Evolutionary conservation across 257 asterid species (phyloP), one percentile per base, ranked within the genome.

Genomic region (Phtheirospermum japonicum): DNA sequence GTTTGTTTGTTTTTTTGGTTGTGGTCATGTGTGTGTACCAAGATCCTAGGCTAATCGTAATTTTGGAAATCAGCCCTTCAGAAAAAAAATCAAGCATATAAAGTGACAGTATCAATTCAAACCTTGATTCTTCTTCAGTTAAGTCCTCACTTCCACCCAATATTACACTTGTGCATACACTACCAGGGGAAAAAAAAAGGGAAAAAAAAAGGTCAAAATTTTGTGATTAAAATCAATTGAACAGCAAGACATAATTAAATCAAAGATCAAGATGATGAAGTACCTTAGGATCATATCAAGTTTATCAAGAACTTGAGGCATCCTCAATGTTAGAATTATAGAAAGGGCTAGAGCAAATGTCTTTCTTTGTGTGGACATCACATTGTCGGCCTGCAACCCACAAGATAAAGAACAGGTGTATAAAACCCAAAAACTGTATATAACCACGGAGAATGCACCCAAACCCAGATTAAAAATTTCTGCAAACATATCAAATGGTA

Each of bases 101-200:
- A 48, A 31, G 63, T 28, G 34, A 30, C 46, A 63, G 26, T 20
- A 61, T 68, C 69, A 74, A 43, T 70, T 59, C 76, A 45, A 57
- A 89, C 99, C 99, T 93, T 62, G 92, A 89, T 75, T 93, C 99
- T 63, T 89, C 96, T 77, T 93, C 97, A 48, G 87, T 78, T n/a
- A 82, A 76, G 67, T 85, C 94, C 71, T 82, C 95, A 36, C 64
- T 76, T 74, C 88, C 97, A 50, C 92, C 96, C 79, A 93, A 59
- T 72, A 93, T 89, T 48, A 81, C 89, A 75, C 95, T 87, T 3
- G 95, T 79, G 75, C 99, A 93, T 57, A 80, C 87, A 48, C 99
- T 93, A 55, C 26, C 52, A 63, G 78, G 45, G 61, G n/a, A n/a
- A n/a, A n/a, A 63, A 48, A 30, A 57, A 64, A 48, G 71, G 61